A percentile compares a stretch with the other conserved stretches of the same genome.
Conservation (phyloP, 2,329 filamentous ascomycete species). For the Fonsecaea nubica region DNA sequence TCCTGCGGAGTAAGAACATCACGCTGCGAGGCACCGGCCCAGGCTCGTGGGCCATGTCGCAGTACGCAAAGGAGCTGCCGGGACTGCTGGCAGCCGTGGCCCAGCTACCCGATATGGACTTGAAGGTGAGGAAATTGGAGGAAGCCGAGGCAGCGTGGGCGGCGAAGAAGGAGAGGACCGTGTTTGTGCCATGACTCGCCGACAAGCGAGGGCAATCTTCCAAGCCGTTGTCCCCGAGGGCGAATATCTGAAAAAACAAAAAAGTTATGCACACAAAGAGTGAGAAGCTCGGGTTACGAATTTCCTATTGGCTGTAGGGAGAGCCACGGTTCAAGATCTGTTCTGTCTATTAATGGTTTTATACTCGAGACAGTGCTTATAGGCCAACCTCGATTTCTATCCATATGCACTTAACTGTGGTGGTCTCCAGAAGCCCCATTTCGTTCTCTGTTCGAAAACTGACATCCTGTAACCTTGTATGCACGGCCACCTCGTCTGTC, state of each 20-base stretch:
- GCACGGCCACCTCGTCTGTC: slow-evolving; percentile 42
- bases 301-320: background rate
- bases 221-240: background rate
- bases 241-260: background rate
- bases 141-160: slow-evolving; percentile 42
- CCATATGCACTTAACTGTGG: slow-evolving; percentile 46
- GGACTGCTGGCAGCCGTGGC: slow-evolving; percentile 32
- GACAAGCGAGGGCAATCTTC: background rate
- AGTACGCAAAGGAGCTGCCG: slow-evolving; percentile 42
- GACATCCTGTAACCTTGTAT: slow-evolving; percentile 48
- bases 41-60: slow-evolving; percentile 51
- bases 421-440: slow-evolving; percentile 54
- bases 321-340: background rate
- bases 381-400: slow-evolving; percentile 44
- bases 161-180: slow-evolving; percentile 41
- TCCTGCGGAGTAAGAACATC: slow-evolving; percentile 59
- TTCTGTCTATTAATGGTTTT: background rate
- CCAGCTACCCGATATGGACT: slow-evolving; percentile 32
- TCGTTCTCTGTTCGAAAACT: slow-evolving; percentile 52
- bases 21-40: slow-evolving; percentile 57
- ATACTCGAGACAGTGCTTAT: background rate
- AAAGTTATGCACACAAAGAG: background rate
- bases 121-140: slow-evolving; percentile 35
- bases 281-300: background rate
- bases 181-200: slow-evolving; percentile 37